Percentiles rank a stretch among this genome's conserved stretches.
phyloP scores from a whole-genome alignment of 2,329 filamentous ascomycete genomes.

The Graphium sp. region DNA sequence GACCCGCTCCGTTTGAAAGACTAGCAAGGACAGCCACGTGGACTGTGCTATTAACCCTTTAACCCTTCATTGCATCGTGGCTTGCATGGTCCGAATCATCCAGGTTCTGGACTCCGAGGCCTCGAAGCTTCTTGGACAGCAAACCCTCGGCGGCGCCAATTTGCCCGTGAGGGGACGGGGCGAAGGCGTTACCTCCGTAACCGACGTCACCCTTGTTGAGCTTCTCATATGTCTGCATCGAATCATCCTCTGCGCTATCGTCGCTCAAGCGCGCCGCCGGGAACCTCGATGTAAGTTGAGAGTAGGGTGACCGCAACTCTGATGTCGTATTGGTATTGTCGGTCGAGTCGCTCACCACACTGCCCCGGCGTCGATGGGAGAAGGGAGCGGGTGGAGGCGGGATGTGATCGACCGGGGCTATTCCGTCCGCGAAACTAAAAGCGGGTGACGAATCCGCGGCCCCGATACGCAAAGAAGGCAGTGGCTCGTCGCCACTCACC shows the following conservation, averaged over 20 bases:
- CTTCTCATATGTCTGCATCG: slow-evolving; percentile 38
- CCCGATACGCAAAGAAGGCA: neutral
- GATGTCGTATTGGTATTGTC: slow-evolving; percentile 10
- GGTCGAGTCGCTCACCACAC: slow-evolving; percentile 15
- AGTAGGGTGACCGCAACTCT: neutral
- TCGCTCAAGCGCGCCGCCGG: too few species aligned
- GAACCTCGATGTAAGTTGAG: too few species aligned
- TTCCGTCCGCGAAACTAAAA: slow-evolving; percentile 14
- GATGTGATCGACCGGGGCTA: slow-evolving; percentile 28
- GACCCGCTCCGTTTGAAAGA: too few species aligned
- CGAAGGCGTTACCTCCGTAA: slow-evolving; percentile 40
- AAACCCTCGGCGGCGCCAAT: slow-evolving; percentile 44
- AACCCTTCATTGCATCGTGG: too few species aligned
- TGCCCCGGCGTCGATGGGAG: slow-evolving; percentile 16
- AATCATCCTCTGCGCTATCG: neutral
- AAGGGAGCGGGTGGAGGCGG: slow-evolving; percentile 28
- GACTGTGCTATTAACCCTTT: too few species aligned
- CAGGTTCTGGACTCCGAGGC: slow-evolving; percentile 36
- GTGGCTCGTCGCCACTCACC: neutral
- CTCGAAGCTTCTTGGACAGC: slow-evolving; percentile 50
- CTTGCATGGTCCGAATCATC: too few species aligned
- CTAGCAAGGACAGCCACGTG: too few species aligned
- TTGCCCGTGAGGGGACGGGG: too few species aligned
- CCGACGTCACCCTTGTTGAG: slow-evolving; percentile 47
- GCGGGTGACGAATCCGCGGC: slow-evolving; percentile 8